A percentile compares a stretch with the other conserved stretches of the same genome.
Conservation (phyloP, 352 stramenopile species). For the Phytophthora pisi region DNA sequence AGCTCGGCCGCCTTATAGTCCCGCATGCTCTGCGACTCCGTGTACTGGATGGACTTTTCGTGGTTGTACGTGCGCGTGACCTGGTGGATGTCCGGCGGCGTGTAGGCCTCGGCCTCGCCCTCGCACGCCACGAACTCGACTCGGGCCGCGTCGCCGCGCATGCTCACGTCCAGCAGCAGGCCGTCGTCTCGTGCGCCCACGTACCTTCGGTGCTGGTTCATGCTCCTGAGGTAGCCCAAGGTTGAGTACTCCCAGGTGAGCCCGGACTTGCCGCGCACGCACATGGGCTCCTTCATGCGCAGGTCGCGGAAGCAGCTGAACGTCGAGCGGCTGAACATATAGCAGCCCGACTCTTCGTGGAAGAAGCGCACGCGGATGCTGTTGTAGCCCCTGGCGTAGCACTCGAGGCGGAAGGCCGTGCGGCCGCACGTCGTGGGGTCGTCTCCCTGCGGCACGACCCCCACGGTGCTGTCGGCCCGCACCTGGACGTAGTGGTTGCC, state of each 20-base stretch:
- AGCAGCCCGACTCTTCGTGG: conserved; percentile 62
- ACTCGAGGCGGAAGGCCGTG: conserved; percentile 77
- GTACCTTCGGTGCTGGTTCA: conserved; percentile 90
- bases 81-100: conserved; percentile 73
- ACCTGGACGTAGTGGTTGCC: conserved; percentile 74
- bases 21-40: conserved; percentile 79
- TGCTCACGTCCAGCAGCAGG: conserved; percentile 84
- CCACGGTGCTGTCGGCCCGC: conserved; percentile 53
- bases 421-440: conserved; percentile 53
- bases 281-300: conserved; percentile 74
- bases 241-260: conserved; percentile 86
- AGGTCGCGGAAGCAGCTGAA: conserved; percentile 87
- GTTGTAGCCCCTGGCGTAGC: conserved; percentile 85
- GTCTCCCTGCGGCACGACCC: conserved; percentile 52
- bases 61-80: conserved; percentile 82
- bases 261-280: conserved; percentile 63
- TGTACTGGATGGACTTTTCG: conserved; percentile 61
- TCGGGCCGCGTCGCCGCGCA: conserved; percentile 78
- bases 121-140: conserved; percentile 82
- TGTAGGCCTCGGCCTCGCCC: conserved; percentile 37
- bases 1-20: conserved; percentile 69
- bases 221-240: conserved; percentile 82
- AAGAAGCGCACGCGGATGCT: conserved; percentile 88
- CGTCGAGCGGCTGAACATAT: conserved; percentile 88
- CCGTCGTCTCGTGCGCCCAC: conserved; percentile 76